Conservation (phyloP, 2,329 filamentous ascomycete genomes). For the Gaeumannomyces sp. region DNA sequence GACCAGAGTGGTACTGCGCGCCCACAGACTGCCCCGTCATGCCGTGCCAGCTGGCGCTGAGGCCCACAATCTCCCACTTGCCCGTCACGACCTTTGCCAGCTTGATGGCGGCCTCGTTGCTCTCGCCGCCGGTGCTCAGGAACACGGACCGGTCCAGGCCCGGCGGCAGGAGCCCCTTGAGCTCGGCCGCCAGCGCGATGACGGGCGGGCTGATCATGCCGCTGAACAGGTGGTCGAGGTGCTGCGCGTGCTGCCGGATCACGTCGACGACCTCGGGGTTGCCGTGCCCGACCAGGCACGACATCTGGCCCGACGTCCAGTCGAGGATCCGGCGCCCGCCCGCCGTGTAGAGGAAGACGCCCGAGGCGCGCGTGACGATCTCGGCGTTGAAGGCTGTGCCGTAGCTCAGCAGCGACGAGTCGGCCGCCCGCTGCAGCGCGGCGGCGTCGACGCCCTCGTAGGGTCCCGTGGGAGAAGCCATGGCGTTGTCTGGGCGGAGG, state of each 20-base stretch:
- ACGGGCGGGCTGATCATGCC: constrained; percentile 52
- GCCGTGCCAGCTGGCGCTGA: constrained; percentile 55
- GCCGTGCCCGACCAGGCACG: constrained; percentile 48
- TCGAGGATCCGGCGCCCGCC: constrained; percentile 42
- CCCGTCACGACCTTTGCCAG: constrained; percentile 58
- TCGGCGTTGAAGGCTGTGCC: constrained; percentile 4
- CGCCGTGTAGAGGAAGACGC: constrained; percentile 38
- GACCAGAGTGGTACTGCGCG: constrained; percentile 48
- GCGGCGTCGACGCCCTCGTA: neutral
- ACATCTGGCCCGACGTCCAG: constrained; percentile 56
- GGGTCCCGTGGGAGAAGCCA: neutral
- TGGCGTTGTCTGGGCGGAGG: neutral
- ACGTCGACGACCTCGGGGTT: constrained; percentile 51
- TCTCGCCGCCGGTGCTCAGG: constrained; percentile 49
- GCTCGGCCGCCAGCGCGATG: constrained; percentile 42
- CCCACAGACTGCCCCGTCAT: constrained; percentile 46
- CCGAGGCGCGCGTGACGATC: constrained; percentile 38
- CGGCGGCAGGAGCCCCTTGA: constrained; percentile 38
- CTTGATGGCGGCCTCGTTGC: constrained; percentile 54
- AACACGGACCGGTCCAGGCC: constrained; percentile 49
- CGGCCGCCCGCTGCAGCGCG: constrained; percentile 4
- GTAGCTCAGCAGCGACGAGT: constrained; percentile 4
- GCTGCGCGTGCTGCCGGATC: constrained; percentile 36
- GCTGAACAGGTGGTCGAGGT: constrained; percentile 51
- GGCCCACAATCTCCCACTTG: constrained; percentile 57